A percentile compares a stretch with the other conserved stretches of the same genome.
These are phyloP conservation scores for Diaporthe humulicola DNA, from an alignment of 2,329 filamentous ascomycete species.

Conservation along the genomic window DNA sequence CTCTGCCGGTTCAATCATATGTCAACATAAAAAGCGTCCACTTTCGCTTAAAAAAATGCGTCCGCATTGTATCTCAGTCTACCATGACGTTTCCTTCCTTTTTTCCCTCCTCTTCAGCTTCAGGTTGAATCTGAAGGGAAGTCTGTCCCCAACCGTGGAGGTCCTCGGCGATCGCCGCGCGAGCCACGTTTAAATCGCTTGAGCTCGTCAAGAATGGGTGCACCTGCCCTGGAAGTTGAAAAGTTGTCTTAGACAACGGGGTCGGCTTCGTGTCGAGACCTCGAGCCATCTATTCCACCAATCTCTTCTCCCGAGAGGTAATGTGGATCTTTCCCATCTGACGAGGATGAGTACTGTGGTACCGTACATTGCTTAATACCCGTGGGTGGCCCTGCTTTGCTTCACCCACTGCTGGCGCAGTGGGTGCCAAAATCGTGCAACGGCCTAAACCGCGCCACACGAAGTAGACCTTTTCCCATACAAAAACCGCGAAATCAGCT, in stretches of 20 bases:
- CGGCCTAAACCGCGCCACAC: too few species aligned
- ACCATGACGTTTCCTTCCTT: not conserved
- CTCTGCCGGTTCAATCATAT: not conserved
- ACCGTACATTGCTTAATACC: conserved; percentile 10
- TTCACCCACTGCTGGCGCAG: too few species aligned
- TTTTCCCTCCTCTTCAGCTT: not conserved
- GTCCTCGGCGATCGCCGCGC: conserved; percentile 5
- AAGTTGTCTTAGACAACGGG: conserved; percentile 25
- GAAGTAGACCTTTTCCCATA: too few species aligned
- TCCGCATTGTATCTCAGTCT: not conserved
- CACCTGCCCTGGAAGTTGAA: not conserved
- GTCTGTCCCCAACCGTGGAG: not conserved
- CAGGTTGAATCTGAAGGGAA: not conserved
- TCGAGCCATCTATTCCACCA: conserved; percentile 14
- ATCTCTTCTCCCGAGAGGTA: not conserved
- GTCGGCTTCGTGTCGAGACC: conserved; percentile 1
- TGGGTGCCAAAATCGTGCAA: too few species aligned
- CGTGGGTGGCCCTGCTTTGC: too few species aligned
- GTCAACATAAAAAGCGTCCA: not conserved
- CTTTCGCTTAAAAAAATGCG: not conserved
- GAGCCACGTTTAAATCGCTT: not conserved
- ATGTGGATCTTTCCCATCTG: not conserved
- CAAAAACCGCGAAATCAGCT: too few species aligned
- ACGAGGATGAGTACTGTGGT: not conserved
- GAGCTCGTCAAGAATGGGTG: not conserved